A percentile compares a stretch with the other conserved stretches of the same genome.
phyloP scores from a whole-genome alignment of 257 asterid species.

The Penstemon barbatus region DNA sequence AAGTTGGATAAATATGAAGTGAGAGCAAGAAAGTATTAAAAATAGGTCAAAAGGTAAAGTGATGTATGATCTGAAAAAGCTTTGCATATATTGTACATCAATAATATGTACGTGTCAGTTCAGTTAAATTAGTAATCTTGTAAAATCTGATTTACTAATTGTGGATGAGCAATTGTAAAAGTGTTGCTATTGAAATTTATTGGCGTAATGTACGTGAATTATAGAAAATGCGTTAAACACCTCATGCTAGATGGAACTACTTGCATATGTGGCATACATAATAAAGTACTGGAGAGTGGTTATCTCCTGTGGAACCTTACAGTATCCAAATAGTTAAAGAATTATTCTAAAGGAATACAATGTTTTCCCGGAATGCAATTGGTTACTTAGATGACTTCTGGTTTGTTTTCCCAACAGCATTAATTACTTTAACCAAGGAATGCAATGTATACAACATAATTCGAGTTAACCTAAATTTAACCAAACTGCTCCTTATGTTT shows the following conservation, averaged over 20 bases:
- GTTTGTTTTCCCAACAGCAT: not conserved
- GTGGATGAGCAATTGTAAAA: not conserved
- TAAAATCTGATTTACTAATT: not conserved
- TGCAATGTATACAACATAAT: not conserved
- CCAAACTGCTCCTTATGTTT: conserved; percentile 1
- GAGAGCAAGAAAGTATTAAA: not conserved
- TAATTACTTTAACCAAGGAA: not conserved
- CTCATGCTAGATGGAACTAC: conserved; percentile 6
- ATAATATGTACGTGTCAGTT: not conserved
- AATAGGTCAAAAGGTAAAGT: conserved; percentile 1
- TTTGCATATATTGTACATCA: not conserved
- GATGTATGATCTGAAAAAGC: not conserved
- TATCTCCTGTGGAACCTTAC: not conserved
- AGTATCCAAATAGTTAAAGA: not conserved
- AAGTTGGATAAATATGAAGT: conserved; percentile 9
- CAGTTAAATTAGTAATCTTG: not conserved
- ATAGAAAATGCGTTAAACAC: not conserved
- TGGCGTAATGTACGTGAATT: not conserved
- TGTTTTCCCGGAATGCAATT: not conserved
- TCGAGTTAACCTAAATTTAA: not conserved
- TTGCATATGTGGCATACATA: not conserved
- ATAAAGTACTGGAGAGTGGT: not conserved
- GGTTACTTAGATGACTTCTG: not conserved
- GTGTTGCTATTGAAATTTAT: not conserved
- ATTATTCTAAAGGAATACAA: not conserved